Base-by-base conservation (phyloP, 176 grass and related monocot genomes). In the Panicum miliaceum region DNA sequence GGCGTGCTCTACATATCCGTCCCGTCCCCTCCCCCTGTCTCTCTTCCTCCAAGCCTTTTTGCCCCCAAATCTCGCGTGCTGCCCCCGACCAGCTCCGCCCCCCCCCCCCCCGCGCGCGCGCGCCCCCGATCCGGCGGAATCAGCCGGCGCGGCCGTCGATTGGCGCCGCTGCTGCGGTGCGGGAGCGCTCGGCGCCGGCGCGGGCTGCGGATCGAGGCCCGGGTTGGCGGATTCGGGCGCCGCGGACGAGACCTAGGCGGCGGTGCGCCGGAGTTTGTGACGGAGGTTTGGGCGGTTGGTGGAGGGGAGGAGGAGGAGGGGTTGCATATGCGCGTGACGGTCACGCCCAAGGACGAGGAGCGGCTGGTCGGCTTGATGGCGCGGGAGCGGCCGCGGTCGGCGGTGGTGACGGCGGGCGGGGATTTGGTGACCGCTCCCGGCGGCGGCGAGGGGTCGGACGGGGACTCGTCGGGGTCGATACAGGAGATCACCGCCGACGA, bases 401-500 rank as follows among this genome's bases (percentile, higher is more conserved):
- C 89, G 32, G 84, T 87, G 51, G 61, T 87, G 50, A 63, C 76
- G 84, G 81, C 91, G 71, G 86, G 88, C 23, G 90, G 86, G 15
- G 88, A 87, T 35, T 47, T 83, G 11, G 71, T 84, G 2, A 86
- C 77, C 0, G 60, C 67, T 3, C 38, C 75, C 22, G 71, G 51
- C 43, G 76, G 56, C 45, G 45, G 45, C 20, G 88, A 89, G 4
- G 82, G 46, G 27, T 95, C 91, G 20, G 86, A 94, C 15, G 91
- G 87, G 19, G 96, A 96, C n/a, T 99, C 96, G 7, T 78, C 93
- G 58, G 90, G 59, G 48, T 90, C 89, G 51, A 80, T 88, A 57
- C 80, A 93, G 88, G 95, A 91, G 87, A 94, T 88, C 58, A 86
- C 90, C 26, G 84, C 90, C 7, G 90, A 92, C 41, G 88, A 90